phyloP scores from a whole-genome alignment of 192 early-diverging fungal species.

The Dissophora globulifera region DNA sequence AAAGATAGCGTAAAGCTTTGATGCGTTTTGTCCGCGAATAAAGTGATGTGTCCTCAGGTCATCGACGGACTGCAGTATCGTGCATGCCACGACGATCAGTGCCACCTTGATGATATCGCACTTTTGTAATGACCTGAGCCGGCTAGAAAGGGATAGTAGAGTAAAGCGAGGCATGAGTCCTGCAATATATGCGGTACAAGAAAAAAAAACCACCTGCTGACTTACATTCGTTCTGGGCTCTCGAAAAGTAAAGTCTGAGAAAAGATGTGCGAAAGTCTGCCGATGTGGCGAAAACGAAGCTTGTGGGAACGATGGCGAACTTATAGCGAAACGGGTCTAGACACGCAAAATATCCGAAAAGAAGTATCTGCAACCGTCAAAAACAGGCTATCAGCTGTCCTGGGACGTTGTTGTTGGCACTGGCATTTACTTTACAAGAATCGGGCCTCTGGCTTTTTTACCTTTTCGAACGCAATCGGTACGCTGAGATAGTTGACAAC shows the following conservation, averaged over 20 bases:
- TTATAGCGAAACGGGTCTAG: slow-evolving; percentile 95
- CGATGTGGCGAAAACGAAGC: slow-evolving; percentile 77
- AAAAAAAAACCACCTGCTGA: background rate
- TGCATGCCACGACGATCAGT: slow-evolving; percentile 79
- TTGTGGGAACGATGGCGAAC: slow-evolving; percentile 92
- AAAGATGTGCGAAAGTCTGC: slow-evolving; percentile 52
- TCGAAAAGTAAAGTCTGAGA: slow-evolving; percentile 51
- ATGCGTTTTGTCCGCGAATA: slow-evolving; percentile 93
- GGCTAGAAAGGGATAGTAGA: slow-evolving; percentile 51
- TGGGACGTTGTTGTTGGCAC: background rate
- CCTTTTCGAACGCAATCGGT: slow-evolving; percentile 91
- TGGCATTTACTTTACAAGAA: background rate
- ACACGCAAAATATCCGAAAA: slow-evolving; percentile 91
- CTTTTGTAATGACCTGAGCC: slow-evolving; percentile 83
- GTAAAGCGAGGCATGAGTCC: background rate
- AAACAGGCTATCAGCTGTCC: too few species aligned
- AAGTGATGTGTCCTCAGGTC: slow-evolving; percentile 92
- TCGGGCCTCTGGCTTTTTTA: too few species aligned
- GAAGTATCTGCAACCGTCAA: slow-evolving; percentile 77
- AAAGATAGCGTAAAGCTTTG: slow-evolving; percentile 98
- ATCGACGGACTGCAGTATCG: slow-evolving; percentile 83
- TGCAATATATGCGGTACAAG: too few species aligned
- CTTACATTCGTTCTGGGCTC: slow-evolving; percentile 47
- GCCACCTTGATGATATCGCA: slow-evolving; percentile 92
- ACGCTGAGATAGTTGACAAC: slow-evolving; percentile 91